Evolutionary conservation across 805 yeast species (phyloP).

Genomic region (Kazachstania kunashirensis): DNA sequence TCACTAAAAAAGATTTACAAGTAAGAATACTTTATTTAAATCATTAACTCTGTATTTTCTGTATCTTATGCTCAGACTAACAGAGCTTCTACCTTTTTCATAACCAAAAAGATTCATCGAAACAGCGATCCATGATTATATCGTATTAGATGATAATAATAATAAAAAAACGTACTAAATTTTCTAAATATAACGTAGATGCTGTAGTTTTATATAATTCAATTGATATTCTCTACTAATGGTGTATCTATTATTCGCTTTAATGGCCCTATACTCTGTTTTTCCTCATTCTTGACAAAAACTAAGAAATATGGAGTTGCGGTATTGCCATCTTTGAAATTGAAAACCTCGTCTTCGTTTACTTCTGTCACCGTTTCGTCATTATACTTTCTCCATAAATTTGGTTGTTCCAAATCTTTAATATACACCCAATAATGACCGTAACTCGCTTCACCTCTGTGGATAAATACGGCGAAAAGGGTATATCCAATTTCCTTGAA

Average conservation of each 20-base stretch:
- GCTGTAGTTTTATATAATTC: no score
- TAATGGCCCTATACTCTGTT: slow-evolving; percentile 53
- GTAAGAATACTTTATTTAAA: no score
- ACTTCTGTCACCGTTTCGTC: slow-evolving; percentile 93
- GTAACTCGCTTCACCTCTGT: slow-evolving; percentile 89
- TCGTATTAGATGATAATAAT: no score
- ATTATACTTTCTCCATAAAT: slow-evolving; percentile 76
- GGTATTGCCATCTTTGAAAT: slow-evolving; percentile 56
- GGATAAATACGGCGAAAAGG: slow-evolving; percentile 86
- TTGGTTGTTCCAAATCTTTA: slow-evolving; percentile 53
- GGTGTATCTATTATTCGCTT: slow-evolving; percentile 35
- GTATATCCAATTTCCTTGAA: slow-evolving; percentile 64
- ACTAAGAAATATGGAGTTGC: slow-evolving; percentile 94
- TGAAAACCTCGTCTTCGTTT: slow-evolving; percentile 50
- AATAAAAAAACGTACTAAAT: no score
- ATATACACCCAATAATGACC: slow-evolving; percentile 98
- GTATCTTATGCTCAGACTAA: no score
- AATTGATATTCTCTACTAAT: no score
- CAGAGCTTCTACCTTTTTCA: no score
- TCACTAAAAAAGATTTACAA: no score
- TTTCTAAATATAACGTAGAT: no score
- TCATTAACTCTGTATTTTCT: no score
- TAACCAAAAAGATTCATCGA: no score
- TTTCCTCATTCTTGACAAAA: slow-evolving; percentile 58
- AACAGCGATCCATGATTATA: no score